Base-by-base conservation (phyloP, 305 asterid genomes). In the Fraxinus paxiana region DNA sequence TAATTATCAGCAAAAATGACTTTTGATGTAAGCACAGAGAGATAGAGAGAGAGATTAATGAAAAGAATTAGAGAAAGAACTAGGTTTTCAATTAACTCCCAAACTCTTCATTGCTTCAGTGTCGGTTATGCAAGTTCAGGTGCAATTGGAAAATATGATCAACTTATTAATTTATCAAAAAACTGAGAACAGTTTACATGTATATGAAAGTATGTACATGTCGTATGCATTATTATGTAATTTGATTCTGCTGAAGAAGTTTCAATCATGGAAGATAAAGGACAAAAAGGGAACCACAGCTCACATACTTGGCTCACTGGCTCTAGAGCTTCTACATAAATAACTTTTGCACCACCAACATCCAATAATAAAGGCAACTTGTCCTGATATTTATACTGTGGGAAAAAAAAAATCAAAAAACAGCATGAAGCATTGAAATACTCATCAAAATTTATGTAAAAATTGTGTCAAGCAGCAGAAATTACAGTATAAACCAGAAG, bases 371-470 rank as follows among this genome's bases (percentile, higher is more conserved):
- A 63, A 83, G 80, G 90, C 87, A 96, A 89, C 90, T 87, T 92
- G 82, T 90, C 94, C 88, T 89, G 88, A 83, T 88, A 89, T 85
- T 89, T 92, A 84, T 96, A 94, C 98, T 95, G 92, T 77, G 67
- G 84, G 31, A 30, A 30, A 75, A 73, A 54, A 67, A 74, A 69
- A 84, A 78, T 51, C 18, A 28, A 33, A 70, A 70, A 70, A 70
- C 24, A 70, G 26, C 43, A 31, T 31, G 75, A 70, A 31, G 75
- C 73, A 74, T 76, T 75, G 59, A 34, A 77, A 33, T 61, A 71
- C 38, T 70, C 73, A 63, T 34, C 77, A 56, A 74, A 71, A 26
- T 73, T 17, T 69, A 74, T 77, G 51, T 37, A 75, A 65, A 77
- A 43, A 43, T 73, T 56, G 73, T 31, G 24, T 82, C 79, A 75